Evolutionary conservation across 306 rosid species (phyloP).

Genomic region (Cucurbita pepo): DNA sequence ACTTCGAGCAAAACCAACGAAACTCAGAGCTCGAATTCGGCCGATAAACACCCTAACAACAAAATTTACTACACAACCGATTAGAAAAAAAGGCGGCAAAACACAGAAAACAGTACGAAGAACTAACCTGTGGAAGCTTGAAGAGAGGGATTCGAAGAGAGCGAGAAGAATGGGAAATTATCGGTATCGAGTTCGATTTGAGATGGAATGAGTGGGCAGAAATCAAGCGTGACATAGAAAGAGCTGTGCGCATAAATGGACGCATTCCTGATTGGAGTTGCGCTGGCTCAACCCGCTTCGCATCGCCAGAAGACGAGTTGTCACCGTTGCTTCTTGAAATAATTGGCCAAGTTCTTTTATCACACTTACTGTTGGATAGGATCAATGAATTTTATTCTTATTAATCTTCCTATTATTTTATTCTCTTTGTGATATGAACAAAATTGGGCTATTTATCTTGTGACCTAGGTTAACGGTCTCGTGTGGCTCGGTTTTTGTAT

Average conservation of each 20-base stretch:
- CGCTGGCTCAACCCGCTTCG: background rate
- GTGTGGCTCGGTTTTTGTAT: too few relatives aligned
- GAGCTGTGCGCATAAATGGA: constrained; percentile 16
- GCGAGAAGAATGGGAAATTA: background rate
- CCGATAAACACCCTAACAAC: constrained; percentile 25
- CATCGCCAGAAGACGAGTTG: background rate
- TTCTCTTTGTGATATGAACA: too few relatives aligned
- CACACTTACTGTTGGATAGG: too few relatives aligned
- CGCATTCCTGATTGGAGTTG: constrained; percentile 14
- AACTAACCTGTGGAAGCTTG: constrained; percentile 10
- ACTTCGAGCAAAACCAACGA: constrained; percentile 23
- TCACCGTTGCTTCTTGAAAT: too few relatives aligned
- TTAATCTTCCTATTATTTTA: too few relatives aligned
- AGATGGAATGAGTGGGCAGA: constrained; percentile 10
- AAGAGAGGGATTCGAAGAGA: constrained; percentile 12
- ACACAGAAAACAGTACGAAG: background rate
- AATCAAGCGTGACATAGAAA: constrained; percentile 25
- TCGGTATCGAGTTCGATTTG: background rate
- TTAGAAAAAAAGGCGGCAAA: background rate
- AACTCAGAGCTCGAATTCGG: constrained; percentile 16
- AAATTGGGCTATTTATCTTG: too few relatives aligned
- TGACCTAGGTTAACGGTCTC: too few relatives aligned
- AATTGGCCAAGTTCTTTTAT: too few relatives aligned
- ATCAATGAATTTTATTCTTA: too few relatives aligned
- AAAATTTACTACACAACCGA: background rate